Base-by-base conservation (phyloP, 805 yeast genomes). In the Yarrowia deformans region DNA sequence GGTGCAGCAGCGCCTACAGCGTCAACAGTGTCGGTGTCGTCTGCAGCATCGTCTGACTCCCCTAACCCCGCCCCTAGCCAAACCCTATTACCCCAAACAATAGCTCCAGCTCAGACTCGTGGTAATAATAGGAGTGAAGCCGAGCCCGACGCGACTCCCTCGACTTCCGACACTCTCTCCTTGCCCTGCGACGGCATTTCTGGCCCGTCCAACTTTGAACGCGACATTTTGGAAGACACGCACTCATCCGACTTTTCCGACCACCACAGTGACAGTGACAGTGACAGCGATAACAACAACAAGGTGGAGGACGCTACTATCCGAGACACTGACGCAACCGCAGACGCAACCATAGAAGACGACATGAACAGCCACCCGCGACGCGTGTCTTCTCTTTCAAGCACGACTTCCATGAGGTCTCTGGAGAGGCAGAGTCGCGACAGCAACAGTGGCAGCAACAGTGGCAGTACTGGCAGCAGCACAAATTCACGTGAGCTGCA, bases 331-430 rank as follows among this genome's bases (percentile, higher is more conserved):
- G 39, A 49, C 55, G 39, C 54, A 32, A 54, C 34, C 10, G 3
- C 5, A 8, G 39, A 49, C 55, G 39, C 54, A 32, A 54, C 34
- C 10, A 8, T 5, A 8, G 5, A 3, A 39, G 14, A 48, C 34
- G 64, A 60, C 66, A 60, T 60, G 66, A 60, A 60, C 35, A 42
- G 52, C 14, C 66, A 60, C 29, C 66, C 66, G 13, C 50, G 66
- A 60, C 66, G 66, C 66, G 66, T 60, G 42, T 60, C 66, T 34
- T 60, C 66, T 32, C 66, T 60, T 3, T 45, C 66, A 7, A 34
- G 42, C 42, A 45, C 66, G n/a, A 32, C 40, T 1, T 34, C 52
- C 6, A 34, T 43, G 42, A 8, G 50, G 18, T 45, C 66, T n/a
- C 32, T 32, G 32, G 66, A 60, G 34, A n/a, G 29, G 4, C 29